Evolutionary conservation across 371 early-diverging fungal genomes (phyloP).

Genomic region (Syncephalastrum racemosum): DNA sequence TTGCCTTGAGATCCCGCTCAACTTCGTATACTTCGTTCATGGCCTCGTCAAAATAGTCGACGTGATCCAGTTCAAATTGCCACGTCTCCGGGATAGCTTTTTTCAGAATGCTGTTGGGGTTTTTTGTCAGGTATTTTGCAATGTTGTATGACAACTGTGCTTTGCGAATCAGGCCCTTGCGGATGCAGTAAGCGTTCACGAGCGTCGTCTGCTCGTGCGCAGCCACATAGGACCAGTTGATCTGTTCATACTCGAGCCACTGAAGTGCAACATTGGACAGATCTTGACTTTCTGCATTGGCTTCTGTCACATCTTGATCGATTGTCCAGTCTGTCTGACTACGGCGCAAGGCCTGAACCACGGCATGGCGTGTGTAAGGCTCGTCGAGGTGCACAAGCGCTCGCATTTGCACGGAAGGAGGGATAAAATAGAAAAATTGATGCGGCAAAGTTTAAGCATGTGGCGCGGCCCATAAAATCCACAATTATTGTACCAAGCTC

Average conservation of each 20-base stretch:
- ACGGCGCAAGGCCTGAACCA: conserved; percentile 33
- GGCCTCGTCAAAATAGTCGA: conserved; percentile 72
- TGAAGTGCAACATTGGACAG: conserved; percentile 37
- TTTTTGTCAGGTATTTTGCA: conserved; percentile 56
- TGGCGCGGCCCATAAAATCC: too few relatives aligned
- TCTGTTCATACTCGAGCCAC: conserved; percentile 71
- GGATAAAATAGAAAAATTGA: too few relatives aligned
- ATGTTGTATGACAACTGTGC: conserved; percentile 66
- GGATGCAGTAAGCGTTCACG: conserved; percentile 64
- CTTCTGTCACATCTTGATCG: conserved; percentile 16
- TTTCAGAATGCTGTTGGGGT: conserved; percentile 54
- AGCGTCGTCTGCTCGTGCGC: conserved; percentile 24
- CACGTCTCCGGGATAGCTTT: conserved; percentile 66
- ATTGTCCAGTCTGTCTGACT: conserved; percentile 25
- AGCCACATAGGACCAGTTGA: conserved; percentile 57
- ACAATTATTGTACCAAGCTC: too few relatives aligned
- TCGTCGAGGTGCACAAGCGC: conserved; percentile 49
- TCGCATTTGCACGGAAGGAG: conserved; percentile 3
- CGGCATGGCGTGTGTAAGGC: conserved; percentile 41
- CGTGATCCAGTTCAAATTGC: conserved; percentile 69
- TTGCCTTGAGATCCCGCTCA: conserved; percentile 50
- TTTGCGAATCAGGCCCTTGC: conserved; percentile 70
- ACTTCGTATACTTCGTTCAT: conserved; percentile 73
- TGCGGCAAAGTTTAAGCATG: too few relatives aligned
- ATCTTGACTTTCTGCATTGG: conserved; percentile 19